Base-by-base conservation (phyloP, 306 rosid species). In the Corylus avellana region DNA sequence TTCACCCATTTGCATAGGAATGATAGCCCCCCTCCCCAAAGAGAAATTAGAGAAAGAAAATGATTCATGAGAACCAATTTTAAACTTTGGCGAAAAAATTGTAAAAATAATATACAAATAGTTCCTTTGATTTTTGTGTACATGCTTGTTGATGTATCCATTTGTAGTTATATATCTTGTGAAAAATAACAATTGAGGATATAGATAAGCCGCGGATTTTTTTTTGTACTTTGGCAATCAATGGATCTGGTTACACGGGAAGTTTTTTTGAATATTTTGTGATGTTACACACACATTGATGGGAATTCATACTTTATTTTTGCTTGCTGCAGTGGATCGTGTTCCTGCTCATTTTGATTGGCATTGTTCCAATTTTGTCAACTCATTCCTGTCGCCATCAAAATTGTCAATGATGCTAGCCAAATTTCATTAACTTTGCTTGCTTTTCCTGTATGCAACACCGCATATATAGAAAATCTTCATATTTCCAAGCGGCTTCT, bases 41-140 rank as follows among this genome's bases (percentile, higher is more conserved):
- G 70, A 42, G 59, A 54, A 74, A 82, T 57, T 48, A 16, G 54
- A 78, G 68, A 80, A 73, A 73, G 53, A 70, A 82, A 42, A 75
- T 1, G 7, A 18, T 39, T 67, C 8, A 18, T 4, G 13, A 42
- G 51, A 67, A 67, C 22, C 29, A 18, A 42, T 42, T 35, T 64
- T 39, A 3, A 37, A 1, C 37, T 56, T 2, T 61, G 29, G 16
- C 13, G 5, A 35, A 37, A 12, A 64, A 25, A 1, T 13, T 68
- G 50, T 42, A 68, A 42, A 68, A 68, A 49, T 68, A 25, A 68
- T 46, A 17, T 0, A 42, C 16, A 22, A 20, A 20, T 7, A 8
- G 4, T 58, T 39, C 13, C 22, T 8, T 3, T 18, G 3, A 2
- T 8, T 64, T 16, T 64, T 10, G 7, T 42, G 22, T 68, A 18